Percentiles rank a stretch among this genome's conserved stretches.
Conservation (phyloP, 345 rosid species). For the Dovyalis caffra region DNA sequence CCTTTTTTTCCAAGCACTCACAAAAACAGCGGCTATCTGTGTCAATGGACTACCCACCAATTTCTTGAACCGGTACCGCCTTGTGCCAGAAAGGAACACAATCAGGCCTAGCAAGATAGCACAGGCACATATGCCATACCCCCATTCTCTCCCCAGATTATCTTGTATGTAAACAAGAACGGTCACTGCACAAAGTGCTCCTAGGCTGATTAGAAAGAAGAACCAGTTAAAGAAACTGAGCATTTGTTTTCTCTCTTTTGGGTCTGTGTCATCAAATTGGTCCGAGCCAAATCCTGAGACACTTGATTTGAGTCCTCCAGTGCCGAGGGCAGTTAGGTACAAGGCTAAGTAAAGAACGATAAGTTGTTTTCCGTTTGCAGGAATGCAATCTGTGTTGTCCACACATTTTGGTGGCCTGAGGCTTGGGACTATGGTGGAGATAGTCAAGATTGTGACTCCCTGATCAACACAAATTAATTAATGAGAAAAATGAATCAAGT, state of each 20-base stretch:
- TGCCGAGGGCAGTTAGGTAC: conserved; percentile 83
- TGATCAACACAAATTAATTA: conserved; percentile 24
- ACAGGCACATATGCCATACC: conserved; percentile 78
- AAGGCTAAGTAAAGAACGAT: conserved; percentile 64
- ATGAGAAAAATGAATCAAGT: background rate
- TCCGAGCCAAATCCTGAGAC: conserved; percentile 96
- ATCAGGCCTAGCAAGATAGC: conserved; percentile 59
- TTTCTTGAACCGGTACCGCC: conserved; percentile 76
- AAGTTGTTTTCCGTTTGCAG: conserved; percentile 65
- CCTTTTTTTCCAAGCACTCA: conserved; percentile 70
- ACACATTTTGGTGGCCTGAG: conserved; percentile 80
- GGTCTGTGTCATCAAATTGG: conserved; percentile 81
- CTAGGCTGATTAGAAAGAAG: conserved; percentile 86
- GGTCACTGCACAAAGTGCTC: conserved; percentile 78
- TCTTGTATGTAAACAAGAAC: conserved; percentile 90
- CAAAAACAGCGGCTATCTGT: conserved; percentile 67
- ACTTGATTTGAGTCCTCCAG: conserved; percentile 94
- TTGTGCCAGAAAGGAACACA: conserved; percentile 72
- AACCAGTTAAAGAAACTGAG: conserved; percentile 82
- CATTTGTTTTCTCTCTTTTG: conserved; percentile 63
- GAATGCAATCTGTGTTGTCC: conserved; percentile 42
- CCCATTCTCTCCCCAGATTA: conserved; percentile 79
- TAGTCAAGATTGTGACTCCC: conserved; percentile 85
- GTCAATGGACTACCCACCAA: conserved; percentile 92
- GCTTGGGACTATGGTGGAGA: conserved; percentile 75